Percentiles rank a stretch among this genome's conserved stretches.
These are phyloP conservation scores for Platanthera zijinensis DNA, from an alignment of 106 monocot genomes.

Conservation along the genomic window DNA sequence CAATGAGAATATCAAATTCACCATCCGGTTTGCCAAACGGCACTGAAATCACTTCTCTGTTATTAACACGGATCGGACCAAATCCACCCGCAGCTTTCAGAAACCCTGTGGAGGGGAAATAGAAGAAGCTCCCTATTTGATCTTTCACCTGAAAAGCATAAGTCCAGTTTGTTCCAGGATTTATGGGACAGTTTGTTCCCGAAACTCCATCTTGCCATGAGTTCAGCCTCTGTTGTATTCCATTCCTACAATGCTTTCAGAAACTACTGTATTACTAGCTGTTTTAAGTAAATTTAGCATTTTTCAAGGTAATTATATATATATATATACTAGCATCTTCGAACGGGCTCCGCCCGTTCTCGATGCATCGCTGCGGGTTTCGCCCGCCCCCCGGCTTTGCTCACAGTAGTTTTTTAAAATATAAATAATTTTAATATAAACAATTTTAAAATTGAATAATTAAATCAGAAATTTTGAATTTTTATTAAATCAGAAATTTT, in stretches of 20 bases:
- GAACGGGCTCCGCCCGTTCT: too few species aligned
- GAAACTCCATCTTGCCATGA: constrained; percentile 23
- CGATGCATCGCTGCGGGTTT: too few species aligned
- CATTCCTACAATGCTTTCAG: constrained; percentile 18
- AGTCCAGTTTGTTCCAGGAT: constrained; percentile 26
- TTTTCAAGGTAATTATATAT: too few species aligned
- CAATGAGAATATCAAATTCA: constrained; percentile 30
- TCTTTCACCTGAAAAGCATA: constrained; percentile 27
- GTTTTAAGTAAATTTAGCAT: too few species aligned
- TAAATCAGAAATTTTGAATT: too few species aligned
- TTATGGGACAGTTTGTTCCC: constrained; percentile 23
- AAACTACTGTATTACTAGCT: too few species aligned
- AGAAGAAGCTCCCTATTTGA: constrained; percentile 42
- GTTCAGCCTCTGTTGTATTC: constrained; percentile 17
- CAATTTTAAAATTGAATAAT: too few species aligned
- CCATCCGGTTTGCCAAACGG: constrained; percentile 17
- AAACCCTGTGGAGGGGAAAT: constrained; percentile 2
- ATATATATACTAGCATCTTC: too few species aligned
- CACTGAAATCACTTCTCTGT: constrained; percentile 23
- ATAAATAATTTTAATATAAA: too few species aligned
- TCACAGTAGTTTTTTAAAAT: too few species aligned
- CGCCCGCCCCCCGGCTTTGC: too few species aligned
- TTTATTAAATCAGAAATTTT: too few species aligned
- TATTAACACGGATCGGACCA: constrained; percentile 27
- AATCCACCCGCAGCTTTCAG: constrained; percentile 30